Evolutionary conservation across 192 early-diverging fungal species (phyloP), one percentile per base, ranked within the genome.

Genomic region (Rhizoclosmatium sp.): DNA sequence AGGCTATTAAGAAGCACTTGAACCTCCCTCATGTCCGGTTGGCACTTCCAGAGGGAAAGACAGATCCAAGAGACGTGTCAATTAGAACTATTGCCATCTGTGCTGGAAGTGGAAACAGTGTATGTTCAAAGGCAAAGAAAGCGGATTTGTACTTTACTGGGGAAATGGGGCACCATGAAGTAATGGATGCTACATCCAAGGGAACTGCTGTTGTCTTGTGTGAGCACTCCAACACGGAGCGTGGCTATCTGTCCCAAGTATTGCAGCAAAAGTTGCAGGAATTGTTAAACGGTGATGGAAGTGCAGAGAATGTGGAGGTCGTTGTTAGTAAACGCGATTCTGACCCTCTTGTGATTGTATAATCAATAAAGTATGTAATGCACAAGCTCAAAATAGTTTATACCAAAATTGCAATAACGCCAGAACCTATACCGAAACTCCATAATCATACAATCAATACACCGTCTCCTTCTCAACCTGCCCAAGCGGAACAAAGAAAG

Each of bases 101-200:
- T 87, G 96, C 96, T 5, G 97, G 97, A 12, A 95, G 96, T 2
- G 93, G 92, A 64, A 81, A 83, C 39, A 92, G 90, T 2, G 91
- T 96, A 4, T 80, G 95, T 14, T 78, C 77, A 12, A 42, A 78
- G 51, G 82, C 85, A 0, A 76, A 84, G 0, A 80, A 81, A 16
- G 92, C 95, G 2, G 96, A 97, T 81, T 76, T 99, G 41, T 95
- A 91, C 76, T 89, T 95, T 46, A 96, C 97, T 5, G 97, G 96
- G 14, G 97, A 99, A 87, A 95, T 99, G 92, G 91, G 91, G 14
- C 97, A 99, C 78, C 97, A 99, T 65, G 95, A 96, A 56, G 91
- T 96, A 3, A 87, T 99, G n/a, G 94, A 90, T 40, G 93, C 95
- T 12, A 69, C 93, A 3, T 91, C 90, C 7, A 87, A 91, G 56